Evolutionary conservation across 371 early-diverging fungal species (phyloP), one percentile per base, ranked within the genome.

Genomic region (Mucor saturninus): DNA sequence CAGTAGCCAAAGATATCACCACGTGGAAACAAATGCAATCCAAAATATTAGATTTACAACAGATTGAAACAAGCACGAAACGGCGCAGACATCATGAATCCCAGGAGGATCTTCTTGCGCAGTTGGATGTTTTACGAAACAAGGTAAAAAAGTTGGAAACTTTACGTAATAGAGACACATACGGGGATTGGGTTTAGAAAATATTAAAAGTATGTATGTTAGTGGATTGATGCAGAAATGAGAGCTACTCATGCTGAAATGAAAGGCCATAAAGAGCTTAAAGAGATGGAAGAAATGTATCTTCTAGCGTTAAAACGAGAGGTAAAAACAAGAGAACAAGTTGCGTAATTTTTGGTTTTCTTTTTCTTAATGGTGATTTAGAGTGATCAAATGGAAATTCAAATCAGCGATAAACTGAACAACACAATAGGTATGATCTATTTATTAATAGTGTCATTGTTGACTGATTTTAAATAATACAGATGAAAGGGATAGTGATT

Each of bases 1-100:
- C 87, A 0, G 86, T 85, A 0, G 88, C 90, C 1, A 86, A 81
- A 61, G 81, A 86, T 61, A 80, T 89, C 0, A 73, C 80, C 5
- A 85, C 83, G 7, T 72, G 71, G 71, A 64, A 74, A 14, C 75
- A 71, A 26, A 64, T 71, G n/a, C 76, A 75, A 46, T 71, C 74
- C 3, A 74, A 71, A 31, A 21, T 21, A 21, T 56, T 79, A 28
- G 79, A 79, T 55, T 29, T 78, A 14, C 62, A 68, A 6, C 54
- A 66, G 15, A 62, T 72, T 2, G 58, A 54, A 48, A 9, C 15
- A 5, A 30, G 21, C 10, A 21, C 62, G 3, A 55, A 54, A 62
- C 31, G 55, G 5, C n/a, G 5, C 21, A 55, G 8, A 29, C 21
- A 21, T 54, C 5, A 78, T 77, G 52, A 75, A 78, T 2, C 21